Evolutionary conservation across 768 basidiomycete species (phyloP).

Genomic region (Hygrophoropsis aurantiaca): DNA sequence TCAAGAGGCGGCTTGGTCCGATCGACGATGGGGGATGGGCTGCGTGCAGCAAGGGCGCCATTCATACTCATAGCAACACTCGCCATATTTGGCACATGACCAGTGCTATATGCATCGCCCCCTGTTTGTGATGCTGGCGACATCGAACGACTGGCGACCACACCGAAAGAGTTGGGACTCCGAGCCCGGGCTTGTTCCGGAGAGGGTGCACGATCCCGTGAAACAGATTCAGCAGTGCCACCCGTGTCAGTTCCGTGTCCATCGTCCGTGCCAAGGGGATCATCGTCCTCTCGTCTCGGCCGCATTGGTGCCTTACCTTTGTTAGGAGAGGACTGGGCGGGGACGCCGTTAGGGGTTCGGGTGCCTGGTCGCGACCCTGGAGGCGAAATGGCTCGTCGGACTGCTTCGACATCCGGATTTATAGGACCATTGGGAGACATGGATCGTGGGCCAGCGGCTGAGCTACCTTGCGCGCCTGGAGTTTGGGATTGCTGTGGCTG

Average conservation of each 20-base stretch:
- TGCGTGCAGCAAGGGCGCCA: conserved; percentile 46
- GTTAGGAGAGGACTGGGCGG: conserved; percentile 21
- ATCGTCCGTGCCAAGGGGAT: conserved; percentile 45
- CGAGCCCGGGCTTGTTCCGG: conserved; percentile 59
- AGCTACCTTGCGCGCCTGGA: conserved; percentile 25
- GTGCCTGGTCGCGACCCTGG: conserved; percentile 42
- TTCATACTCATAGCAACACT: conserved; percentile 54
- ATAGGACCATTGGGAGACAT: conserved; percentile 60
- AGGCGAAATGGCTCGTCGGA: conserved; percentile 69
- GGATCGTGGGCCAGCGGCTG: conserved; percentile 46
- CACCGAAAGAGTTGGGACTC: conserved; percentile 52
- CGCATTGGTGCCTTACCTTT: conserved; percentile 55
- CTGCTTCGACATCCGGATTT: conserved; percentile 50
- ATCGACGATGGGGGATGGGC: conserved; percentile 58
- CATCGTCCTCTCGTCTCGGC: conserved; percentile 44
- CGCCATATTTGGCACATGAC: conserved; percentile 48
- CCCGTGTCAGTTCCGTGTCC: conserved; percentile 48
- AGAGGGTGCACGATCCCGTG: conserved; percentile 51
- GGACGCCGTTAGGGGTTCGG: conserved; percentile 33
- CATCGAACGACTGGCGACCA: conserved; percentile 48
- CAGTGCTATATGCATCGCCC: conserved; percentile 18
- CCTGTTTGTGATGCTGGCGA: conserved; percentile 50
- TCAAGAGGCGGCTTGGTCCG: conserved; percentile 58
- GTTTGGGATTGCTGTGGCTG: conserved; percentile 23
- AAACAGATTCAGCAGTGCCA: conserved; percentile 42